Percentiles rank a stretch among this genome's conserved stretches.
phyloP scores from a whole-genome alignment of 2,329 filamentous ascomycete genomes.

The Ascochyta rabiei region DNA sequence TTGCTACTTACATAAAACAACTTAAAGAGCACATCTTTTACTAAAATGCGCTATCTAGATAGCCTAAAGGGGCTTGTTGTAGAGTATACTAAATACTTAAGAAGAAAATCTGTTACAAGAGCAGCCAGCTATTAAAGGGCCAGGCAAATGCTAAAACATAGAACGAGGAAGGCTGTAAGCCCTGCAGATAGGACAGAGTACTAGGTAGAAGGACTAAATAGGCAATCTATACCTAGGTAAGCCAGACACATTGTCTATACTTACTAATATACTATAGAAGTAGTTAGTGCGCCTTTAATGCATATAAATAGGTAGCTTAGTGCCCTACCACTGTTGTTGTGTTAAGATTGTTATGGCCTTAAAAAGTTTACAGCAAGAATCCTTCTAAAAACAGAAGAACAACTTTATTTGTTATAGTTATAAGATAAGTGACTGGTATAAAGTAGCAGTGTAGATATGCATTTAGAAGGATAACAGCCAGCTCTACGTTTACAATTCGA shows the following conservation, averaged over 20 bases:
- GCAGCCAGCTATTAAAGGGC: too few species aligned
- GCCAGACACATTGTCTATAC: too few species aligned
- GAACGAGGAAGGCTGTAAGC: too few species aligned
- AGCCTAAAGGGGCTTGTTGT: not conserved
- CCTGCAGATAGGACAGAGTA: too few species aligned
- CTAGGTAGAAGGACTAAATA: too few species aligned
- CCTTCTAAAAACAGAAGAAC: too few species aligned
- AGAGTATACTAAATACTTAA: not conserved
- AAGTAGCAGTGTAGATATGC: conserved; percentile 20
- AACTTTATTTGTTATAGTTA: too few species aligned
- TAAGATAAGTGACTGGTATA: conserved; percentile 2
- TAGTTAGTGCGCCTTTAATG: not conserved
- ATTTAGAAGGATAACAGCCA: conserved; percentile 24
- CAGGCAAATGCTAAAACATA: too few species aligned
- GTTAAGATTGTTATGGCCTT: conserved; percentile 11
- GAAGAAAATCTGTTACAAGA: too few species aligned
- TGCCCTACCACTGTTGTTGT: not conserved
- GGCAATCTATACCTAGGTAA: too few species aligned
- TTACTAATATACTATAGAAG: not conserved
- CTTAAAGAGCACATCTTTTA: not conserved
- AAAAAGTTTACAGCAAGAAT: conserved; percentile 13
- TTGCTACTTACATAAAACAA: not conserved
- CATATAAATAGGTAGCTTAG: not conserved
- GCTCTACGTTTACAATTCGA: conserved; percentile 2
- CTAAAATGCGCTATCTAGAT: not conserved